These are phyloP conservation scores for Orbilia blumenaviensis DNA, from an alignment of 2,329 filamentous ascomycete species.

Conservation along the genomic window DNA sequence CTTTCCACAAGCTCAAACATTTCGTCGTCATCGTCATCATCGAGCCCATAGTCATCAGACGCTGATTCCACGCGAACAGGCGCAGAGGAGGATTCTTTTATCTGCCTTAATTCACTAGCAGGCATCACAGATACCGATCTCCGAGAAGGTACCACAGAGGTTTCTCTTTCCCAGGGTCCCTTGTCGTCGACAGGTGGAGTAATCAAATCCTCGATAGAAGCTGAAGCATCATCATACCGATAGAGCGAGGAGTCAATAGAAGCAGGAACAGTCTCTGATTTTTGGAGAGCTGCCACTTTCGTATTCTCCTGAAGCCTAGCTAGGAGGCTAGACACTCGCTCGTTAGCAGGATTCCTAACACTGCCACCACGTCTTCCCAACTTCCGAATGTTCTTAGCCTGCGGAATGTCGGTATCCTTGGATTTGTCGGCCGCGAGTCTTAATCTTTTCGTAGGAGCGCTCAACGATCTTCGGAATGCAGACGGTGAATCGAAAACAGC, in stretches of 20 bases:
- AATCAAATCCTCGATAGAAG: conserved; percentile 22
- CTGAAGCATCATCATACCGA: conserved; percentile 32
- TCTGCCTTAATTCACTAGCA: conserved; percentile 43
- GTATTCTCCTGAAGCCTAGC: conserved; percentile 57
- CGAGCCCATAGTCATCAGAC: conserved; percentile 65
- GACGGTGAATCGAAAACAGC: conserved; percentile 53
- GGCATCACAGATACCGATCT: conserved; percentile 32
- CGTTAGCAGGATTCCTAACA: conserved; percentile 34
- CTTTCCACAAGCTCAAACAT: conserved; percentile 43
- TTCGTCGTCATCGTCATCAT: conserved; percentile 65
- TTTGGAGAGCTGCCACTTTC: conserved; percentile 27
- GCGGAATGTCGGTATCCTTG: background rate
- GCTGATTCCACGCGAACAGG: conserved; percentile 60
- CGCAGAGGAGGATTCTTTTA: conserved; percentile 64
- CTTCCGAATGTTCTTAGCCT: conserved; percentile 69
- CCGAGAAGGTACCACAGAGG: background rate
- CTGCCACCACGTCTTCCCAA: conserved; percentile 26
- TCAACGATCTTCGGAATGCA: conserved; percentile 56
- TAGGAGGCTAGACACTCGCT: conserved; percentile 53
- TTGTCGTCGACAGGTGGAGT: conserved; percentile 35
- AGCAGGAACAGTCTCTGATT: conserved; percentile 32
- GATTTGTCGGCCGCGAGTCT: conserved; percentile 10
- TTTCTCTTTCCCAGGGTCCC: conserved; percentile 36
- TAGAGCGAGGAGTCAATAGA: conserved; percentile 3
- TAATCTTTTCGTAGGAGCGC: conserved; percentile 51